phyloP scores from a whole-genome alignment of 1,284 basidiomycete species.

The Singerocomus rubriflavus region DNA sequence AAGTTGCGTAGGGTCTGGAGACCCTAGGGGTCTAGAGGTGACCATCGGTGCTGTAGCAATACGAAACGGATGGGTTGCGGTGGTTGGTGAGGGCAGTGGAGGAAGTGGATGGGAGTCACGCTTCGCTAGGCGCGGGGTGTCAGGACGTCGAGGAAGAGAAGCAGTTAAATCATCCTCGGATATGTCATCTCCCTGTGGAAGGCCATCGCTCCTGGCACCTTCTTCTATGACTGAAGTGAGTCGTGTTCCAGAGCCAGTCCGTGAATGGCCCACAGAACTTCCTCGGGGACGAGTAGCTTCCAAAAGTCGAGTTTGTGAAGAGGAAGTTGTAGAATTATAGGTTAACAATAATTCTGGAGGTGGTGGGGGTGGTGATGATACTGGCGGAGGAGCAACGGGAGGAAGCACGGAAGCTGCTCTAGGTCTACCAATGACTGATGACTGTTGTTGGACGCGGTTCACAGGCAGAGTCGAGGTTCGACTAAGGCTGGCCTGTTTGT shows the following conservation, averaged over 20 bases:
- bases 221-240: constrained; percentile 65
- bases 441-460: constrained; percentile 28
- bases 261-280: constrained; percentile 49
- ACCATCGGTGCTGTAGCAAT: constrained; percentile 31
- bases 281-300: constrained; percentile 45
- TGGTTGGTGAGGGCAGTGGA: constrained; percentile 53
- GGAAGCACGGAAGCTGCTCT: constrained; percentile 60
- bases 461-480: constrained; percentile 29
- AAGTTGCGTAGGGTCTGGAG: constrained; percentile 41
- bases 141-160: constrained; percentile 31
- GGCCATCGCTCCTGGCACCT: constrained; percentile 38
- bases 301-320: constrained; percentile 32
- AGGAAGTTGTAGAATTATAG: constrained; percentile 25
- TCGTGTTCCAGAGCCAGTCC: constrained; percentile 54
- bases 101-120: constrained; percentile 64
- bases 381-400: constrained; percentile 63
- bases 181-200: constrained; percentile 24
- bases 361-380: constrained; percentile 58
- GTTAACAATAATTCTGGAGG: constrained; percentile 40
- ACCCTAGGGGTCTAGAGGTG: constrained; percentile 40
- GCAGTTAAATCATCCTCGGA: constrained; percentile 31
- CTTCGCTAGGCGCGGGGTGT: constrained; percentile 39
- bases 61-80: constrained; percentile 29
- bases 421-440: constrained; percentile 37
- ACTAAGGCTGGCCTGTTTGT: constrained; percentile 24